Evolutionary conservation across 2,329 filamentous ascomycete species (phyloP), one percentile per base, ranked within the genome.

Genomic region (Xylariaceae sp.): DNA sequence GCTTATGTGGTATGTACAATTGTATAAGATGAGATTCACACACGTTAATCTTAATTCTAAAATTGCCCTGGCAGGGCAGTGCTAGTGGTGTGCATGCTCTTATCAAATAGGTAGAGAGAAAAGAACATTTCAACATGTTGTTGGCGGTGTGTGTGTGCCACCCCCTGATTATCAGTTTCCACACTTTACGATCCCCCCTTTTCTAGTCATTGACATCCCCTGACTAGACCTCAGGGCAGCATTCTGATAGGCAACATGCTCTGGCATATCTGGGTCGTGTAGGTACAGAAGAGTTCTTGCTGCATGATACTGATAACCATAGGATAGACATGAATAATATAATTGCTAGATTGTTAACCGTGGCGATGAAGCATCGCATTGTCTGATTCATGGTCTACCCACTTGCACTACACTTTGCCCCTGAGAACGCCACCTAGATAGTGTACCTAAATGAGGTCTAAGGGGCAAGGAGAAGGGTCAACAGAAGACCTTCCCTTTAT

Each of bases 21-120:
- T 21, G 37, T 43, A 29, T 56, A 49, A 51, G 46, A 56, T 56
- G 46, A 50, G 33, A 49, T 55, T 41, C 46, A 31, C 41, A 41
- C 45, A 45, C 31, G 34, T 55, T 59, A 61, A 61, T 61, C 29
- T 61, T 58, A 60, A 44, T 47, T 48, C 26, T 55, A 17, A 55
- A 53, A 59, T 56, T 61, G 52, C 16, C 31, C 48, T 3, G 43
- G 33, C 48, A 41, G 26, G 47, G 33, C 36, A 41, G 34, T 45
- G n/a, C 28, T 31, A 12, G 28, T 31, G 28, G 28, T 31, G 31
- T 39, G 19, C 14, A 14, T 45, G 36, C 33, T 47, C 47, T 47
- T 58, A 58, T 52, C 46, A 52, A 33, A 23, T 24, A 36, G 21
- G 24, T n/a, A 34, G n/a, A 29, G 19, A 23, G 4, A 8, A n/a